Base-by-base conservation (phyloP, 805 yeast genomes). In the Candida silvatica region DNA sequence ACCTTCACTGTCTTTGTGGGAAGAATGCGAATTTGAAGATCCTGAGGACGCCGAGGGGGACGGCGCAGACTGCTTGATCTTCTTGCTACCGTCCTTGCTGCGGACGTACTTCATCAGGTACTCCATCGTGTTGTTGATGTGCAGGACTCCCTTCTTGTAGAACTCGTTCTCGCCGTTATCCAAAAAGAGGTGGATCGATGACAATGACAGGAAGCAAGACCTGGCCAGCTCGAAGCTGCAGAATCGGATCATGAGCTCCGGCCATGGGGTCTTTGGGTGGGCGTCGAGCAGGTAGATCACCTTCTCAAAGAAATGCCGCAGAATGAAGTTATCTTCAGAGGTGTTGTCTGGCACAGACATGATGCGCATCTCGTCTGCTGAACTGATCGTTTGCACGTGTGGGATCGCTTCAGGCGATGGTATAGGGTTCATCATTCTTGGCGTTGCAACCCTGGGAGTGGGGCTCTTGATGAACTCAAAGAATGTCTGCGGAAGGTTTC, bases 221-320 rank as follows among this genome's bases (percentile, higher is more conserved):
- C 74, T 59, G 1, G 79, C 78, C 31, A 74, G 64, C 42, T 72
- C 74, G 42, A 69, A 64, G 44, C 73, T 76, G 43, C 79, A 73
- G 45, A 73, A 73, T 34, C 67, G 64, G 40, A 74, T 54, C 29
- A 77, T 76, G 37, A 74, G 49, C 38, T 71, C 73, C 0, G 80
- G 80, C 78, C 78, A 71, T 3, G 79, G 79, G 1, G 76, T 60
- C 28, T 69, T 67, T 0, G 79, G 80, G 46, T 74, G 78, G 0
- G 77, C 76, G 52, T 74, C 80, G 23, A 73, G 49, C 27, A 73
- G 45, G 2, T 74, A 77, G 5, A 74, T 50, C 25, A 74, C 54
- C 39, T 69, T 66, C 42, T 69, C 67, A 49, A 73, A 74, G 44
- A 72, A 74, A 48, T 74, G 79, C 40, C 65, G 67, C 38, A 74